phyloP scores from a whole-genome alignment of 208 protist species.

The Kentomonas sorsogonicus region DNA sequence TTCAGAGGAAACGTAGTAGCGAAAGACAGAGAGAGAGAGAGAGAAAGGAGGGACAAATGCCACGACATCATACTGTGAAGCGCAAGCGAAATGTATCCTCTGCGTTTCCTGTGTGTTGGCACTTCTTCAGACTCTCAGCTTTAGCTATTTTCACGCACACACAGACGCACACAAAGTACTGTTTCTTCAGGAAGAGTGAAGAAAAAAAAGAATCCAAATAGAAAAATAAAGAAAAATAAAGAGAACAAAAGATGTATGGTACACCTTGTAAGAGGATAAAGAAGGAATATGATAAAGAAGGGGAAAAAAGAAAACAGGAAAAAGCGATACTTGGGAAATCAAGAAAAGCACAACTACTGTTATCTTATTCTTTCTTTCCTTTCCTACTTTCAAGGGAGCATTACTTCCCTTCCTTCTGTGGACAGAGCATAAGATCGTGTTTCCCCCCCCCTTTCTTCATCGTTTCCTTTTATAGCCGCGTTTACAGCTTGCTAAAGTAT shows the following conservation, averaged over 20 bases:
- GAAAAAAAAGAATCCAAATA: not conserved
- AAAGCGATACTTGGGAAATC: not conserved
- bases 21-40: no score
- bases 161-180: not conserved
- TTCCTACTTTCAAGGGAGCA: not conserved
- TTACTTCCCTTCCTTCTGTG: not conserved
- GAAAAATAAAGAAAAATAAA: not conserved
- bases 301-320: constrained; percentile 11
- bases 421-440: not conserved
- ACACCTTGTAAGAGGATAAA: not conserved
- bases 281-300: not conserved
- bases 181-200: constrained; percentile 3
- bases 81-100: no score
- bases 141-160: no score
- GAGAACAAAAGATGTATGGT: not conserved
- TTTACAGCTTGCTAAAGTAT: constrained; percentile 82
- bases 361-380: not conserved
- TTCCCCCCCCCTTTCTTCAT: no score
- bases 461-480: no score
- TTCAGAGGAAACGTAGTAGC: no score
- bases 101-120: not conserved
- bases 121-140: no score
- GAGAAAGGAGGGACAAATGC: no score
- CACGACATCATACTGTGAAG: no score
- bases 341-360: not conserved